Percentiles rank a stretch among this genome's conserved stretches.
phyloP scores from a whole-genome alignment of 768 basidiomycete genomes.

The Tulasnella sp. region DNA sequence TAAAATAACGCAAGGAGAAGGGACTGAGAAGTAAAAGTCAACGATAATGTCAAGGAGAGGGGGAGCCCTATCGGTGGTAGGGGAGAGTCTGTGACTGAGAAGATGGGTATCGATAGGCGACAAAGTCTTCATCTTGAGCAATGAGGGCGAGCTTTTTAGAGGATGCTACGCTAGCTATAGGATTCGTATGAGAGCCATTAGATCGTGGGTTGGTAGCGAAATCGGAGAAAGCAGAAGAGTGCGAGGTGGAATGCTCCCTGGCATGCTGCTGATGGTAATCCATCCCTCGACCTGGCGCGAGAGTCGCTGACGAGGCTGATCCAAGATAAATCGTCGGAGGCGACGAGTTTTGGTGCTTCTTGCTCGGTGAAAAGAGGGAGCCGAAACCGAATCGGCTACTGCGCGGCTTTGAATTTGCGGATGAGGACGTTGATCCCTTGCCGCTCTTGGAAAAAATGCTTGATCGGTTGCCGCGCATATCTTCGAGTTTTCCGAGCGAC shows the following conservation, averaged over 20 bases:
- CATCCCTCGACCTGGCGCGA: slow-evolving; percentile 1
- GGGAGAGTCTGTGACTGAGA: slow-evolving; percentile 33
- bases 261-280: slow-evolving; percentile 16
- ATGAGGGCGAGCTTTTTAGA: slow-evolving; percentile 72
- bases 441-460: slow-evolving; percentile 32
- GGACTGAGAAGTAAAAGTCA: neutral
- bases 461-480: slow-evolving; percentile 36
- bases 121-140: slow-evolving; percentile 79
- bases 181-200: slow-evolving; percentile 44
- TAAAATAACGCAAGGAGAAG: neutral
- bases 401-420: neutral
- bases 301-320: slow-evolving; percentile 10
- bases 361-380: slow-evolving; percentile 22
- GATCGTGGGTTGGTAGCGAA: slow-evolving; percentile 40
- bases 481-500: slow-evolving; percentile 45
- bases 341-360: slow-evolving; percentile 2
- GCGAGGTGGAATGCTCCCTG: slow-evolving; percentile 1
- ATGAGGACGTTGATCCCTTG: slow-evolving; percentile 2
- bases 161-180: slow-evolving; percentile 44
- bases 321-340: slow-evolving; percentile 18
- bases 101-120: slow-evolving; percentile 80
- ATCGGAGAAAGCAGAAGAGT: slow-evolving; percentile 17
- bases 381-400: slow-evolving; percentile 18
- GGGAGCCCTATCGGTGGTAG: neutral
- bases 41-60: neutral